Conservation (phyloP, 2,329 filamentous ascomycete genomes). For the Beauveria rudraprayagi region DNA sequence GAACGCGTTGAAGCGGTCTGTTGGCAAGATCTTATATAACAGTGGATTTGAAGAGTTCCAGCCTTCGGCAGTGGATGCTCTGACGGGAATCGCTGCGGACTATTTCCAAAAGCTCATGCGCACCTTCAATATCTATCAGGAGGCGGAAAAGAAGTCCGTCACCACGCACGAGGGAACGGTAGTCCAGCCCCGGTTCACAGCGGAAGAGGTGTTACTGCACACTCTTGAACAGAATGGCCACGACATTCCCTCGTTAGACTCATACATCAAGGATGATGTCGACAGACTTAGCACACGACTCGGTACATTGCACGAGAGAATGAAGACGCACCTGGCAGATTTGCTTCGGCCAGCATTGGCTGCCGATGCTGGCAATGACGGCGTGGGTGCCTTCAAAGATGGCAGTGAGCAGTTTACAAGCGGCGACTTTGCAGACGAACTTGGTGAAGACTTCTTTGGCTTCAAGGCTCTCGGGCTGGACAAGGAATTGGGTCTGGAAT, state of each 20-base stretch:
- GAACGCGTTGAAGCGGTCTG: constrained; percentile 77
- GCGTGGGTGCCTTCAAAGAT: constrained; percentile 86
- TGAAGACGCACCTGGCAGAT: constrained; percentile 90
- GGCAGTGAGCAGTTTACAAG: constrained; percentile 95
- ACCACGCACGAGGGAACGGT: constrained; percentile 33
- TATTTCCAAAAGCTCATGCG: constrained; percentile 80
- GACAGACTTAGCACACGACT: constrained; percentile 77
- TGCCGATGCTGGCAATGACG: constrained; percentile 67
- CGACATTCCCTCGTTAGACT: constrained; percentile 72
- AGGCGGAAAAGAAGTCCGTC: constrained; percentile 67
- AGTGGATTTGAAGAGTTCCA: constrained; percentile 96
- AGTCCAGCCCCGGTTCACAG: constrained; percentile 60
- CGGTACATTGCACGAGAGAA: constrained; percentile 79
- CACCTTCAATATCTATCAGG: constrained; percentile 74
- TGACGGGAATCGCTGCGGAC: constrained; percentile 81
- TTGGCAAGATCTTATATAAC: constrained; percentile 92
- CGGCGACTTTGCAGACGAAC: constrained; percentile 94
- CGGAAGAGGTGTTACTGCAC: constrained; percentile 82
- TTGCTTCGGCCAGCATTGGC: constrained; percentile 81
- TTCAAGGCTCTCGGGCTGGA: constrained; percentile 93
- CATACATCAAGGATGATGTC: constrained; percentile 88
- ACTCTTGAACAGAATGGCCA: constrained; percentile 77
- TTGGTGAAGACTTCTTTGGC: constrained; percentile 97
- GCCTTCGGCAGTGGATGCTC: constrained; percentile 81
- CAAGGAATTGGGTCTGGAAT: constrained; percentile 79